Base-by-base conservation (phyloP, 176 grass and related monocot species). In the Pontederia crassipes region DNA sequence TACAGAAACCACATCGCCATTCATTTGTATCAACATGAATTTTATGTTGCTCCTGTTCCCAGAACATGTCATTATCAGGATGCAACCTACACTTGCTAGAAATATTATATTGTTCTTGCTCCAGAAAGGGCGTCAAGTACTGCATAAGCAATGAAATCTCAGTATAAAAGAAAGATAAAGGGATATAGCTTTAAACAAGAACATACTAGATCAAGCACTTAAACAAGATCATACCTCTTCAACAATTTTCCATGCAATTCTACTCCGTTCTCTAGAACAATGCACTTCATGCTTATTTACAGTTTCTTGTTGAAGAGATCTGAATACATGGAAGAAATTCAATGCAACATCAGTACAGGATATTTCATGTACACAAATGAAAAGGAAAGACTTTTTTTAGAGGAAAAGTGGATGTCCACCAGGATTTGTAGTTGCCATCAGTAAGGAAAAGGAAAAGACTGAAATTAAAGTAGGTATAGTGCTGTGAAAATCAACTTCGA, bases 201-300 rank as follows among this genome's bases (percentile, higher is more conserved):
- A 52, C 1, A 73, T 64, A 29, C 50, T 46, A 73, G 32, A 53
- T 8, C 9, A 2, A 7, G 28, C 28, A 47, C 8, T 14, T 40
- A 40, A 46, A 45, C 53, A 66, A 75, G 45, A 49, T 54, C 62
- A 26, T 75, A 90, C 92, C 83, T 97, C 87, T 32, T 97, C 83
- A 67, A 97, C 68, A 55, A 75, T 78, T 85, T 90, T 80, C 87
- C 87, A 97, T 54, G 92, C 79, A 70, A 73, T 76, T 47, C 83
- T 79, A 59, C 92, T 97, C 76, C 92, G 80, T 79, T 91, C 87
- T 68, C 87, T 97, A 53, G 92, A 97, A 69, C 92, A 97, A 80
- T 90, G 92, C 24, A 97, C 63, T 62, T 85, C 78, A 70, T 67
- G 65, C 67, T 60, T 78, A 11, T 97, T 54, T 24, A 53, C 45